Base-by-base conservation (phyloP, 257 asterid genomes). In the Gardenia jasminoides region DNA sequence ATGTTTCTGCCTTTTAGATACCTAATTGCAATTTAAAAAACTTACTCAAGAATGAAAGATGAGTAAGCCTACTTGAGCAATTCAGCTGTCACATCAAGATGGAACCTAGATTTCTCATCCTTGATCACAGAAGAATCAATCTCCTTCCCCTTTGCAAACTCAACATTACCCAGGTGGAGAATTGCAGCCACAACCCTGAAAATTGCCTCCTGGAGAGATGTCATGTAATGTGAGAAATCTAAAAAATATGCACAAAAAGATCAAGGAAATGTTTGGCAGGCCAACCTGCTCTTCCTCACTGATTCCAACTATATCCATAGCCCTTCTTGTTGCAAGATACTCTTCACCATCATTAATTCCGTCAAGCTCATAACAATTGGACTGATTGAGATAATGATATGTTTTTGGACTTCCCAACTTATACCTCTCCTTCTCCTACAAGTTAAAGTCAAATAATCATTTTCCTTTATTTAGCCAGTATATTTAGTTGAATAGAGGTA, bases 241-340 rank as follows among this genome's bases (percentile, higher is more conserved):
- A 79, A 74, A 54, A 68, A 54, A 77, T 44, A 65, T 52, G 71
- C 69, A 76, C 6, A 82, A 83, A 26, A 67, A 39, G 61, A 62
- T 75, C 56, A 41, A 72, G 59, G 44, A 81, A 61, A 65, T 22
- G n/a, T 62, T 79, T 82, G 84, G 83, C 62, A 78, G 30, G 66
- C 83, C 75, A 74, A 96, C 98, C 97, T 93, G 99, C 82, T 96
- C 99, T 80, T 93, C 97, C 84, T 89, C 98, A 75, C 97, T 85
- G 82, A 96, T 96, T 87, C 99, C 99, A 82, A 96, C 99, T 78
- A 93, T 89, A 89, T 96, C 99, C 99, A 96, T 96, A 80, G 99
- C 99, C 90, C 98, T 89, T 90, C 94, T 88, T 77, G 98, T 93
- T n/a, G 94, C 96, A 67, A 93, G 91, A 86, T 92, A 96, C 81